Conservation (phyloP, 2,329 filamentous ascomycete species). For the Ascochyta rabiei region DNA sequence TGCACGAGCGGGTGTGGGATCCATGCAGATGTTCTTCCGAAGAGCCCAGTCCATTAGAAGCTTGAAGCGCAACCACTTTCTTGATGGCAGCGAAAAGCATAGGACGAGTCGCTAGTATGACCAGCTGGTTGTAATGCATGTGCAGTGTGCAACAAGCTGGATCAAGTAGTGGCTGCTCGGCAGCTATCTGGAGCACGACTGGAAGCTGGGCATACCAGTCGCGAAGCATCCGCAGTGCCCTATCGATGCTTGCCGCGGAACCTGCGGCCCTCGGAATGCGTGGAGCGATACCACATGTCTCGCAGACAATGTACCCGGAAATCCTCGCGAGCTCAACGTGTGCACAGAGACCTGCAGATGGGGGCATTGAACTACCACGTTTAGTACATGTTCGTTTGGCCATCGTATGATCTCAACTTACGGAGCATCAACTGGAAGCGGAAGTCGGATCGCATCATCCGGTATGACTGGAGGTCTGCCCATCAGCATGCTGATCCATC, state of each 20-base stretch:
- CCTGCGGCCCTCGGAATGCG: conserved; percentile 13
- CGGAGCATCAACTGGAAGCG: conserved; percentile 28
- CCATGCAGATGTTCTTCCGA: conserved; percentile 19
- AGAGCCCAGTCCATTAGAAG: conserved; percentile 18
- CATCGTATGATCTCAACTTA: conserved; percentile 17
- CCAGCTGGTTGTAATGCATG: conserved; percentile 34
- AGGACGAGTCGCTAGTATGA: conserved; percentile 34
- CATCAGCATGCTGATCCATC: conserved; percentile 38
- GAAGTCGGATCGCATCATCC: conserved; percentile 34
- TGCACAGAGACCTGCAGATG: conserved; percentile 31
- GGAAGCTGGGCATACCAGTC: conserved; percentile 30
- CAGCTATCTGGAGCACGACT: conserved; percentile 15
- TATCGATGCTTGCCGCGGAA: conserved; percentile 21
- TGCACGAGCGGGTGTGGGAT: conserved; percentile 23
- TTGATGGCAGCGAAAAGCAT: conserved; percentile 33
- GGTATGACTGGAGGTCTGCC: conserved; percentile 32
- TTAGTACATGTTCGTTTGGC: conserved; percentile 3
- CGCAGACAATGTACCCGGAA: conserved; percentile 34
- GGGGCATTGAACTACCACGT: conserved; percentile 24
- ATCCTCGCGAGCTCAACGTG: conserved; percentile 32
- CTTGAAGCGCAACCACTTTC: conserved; percentile 28
- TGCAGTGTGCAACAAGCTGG: conserved; percentile 31
- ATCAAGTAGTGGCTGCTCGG: conserved; percentile 17
- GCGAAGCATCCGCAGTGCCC: conserved; percentile 28
- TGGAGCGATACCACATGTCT: conserved; percentile 33